Evolutionary conservation across 1,284 basidiomycete species (phyloP).

Genomic region (Cryptococcus jaspeensis): DNA sequence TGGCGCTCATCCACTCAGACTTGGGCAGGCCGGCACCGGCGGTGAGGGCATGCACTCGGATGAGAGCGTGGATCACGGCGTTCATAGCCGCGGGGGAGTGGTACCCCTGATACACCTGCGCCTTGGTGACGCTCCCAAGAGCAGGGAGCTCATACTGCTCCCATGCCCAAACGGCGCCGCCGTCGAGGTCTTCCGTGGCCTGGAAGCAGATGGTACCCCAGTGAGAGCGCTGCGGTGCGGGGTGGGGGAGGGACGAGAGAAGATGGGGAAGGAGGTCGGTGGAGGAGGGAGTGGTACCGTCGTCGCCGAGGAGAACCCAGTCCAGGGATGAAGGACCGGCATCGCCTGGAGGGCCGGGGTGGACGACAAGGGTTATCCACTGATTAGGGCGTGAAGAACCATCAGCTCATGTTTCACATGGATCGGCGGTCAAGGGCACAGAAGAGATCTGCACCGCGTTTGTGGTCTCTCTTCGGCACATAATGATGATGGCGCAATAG

Average conservation of each 20-base stretch:
- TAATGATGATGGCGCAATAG: neutral
- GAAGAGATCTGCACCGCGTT: neutral
- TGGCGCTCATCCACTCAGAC: constrained; percentile 11
- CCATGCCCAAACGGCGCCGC: constrained; percentile 55
- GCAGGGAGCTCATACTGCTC: constrained; percentile 52
- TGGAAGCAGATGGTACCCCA: constrained; percentile 55
- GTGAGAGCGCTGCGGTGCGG: constrained; percentile 39
- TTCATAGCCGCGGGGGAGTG: constrained; percentile 49
- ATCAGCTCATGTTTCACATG: neutral
- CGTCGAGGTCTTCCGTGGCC: constrained; percentile 53
- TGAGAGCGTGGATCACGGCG: constrained; percentile 48
- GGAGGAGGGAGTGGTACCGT: constrained; percentile 41
- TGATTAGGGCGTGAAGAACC: constrained; percentile 11
- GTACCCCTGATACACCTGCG: constrained; percentile 51
- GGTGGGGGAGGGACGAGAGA: constrained; percentile 21
- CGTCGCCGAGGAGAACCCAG: constrained; percentile 54
- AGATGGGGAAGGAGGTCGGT: constrained; percentile 42
- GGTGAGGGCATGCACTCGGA: constrained; percentile 34
- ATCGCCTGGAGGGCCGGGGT: constrained; percentile 55
- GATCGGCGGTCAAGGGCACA: neutral
- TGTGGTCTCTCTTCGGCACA: neutral
- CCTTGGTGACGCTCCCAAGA: constrained; percentile 47
- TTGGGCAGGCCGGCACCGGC: constrained; percentile 4
- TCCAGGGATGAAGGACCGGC: constrained; percentile 55
- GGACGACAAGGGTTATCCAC: constrained; percentile 54